Conservation (phyloP, 2,329 filamentous ascomycete genomes). For the Stachybotrys chlorohalonatus region DNA sequence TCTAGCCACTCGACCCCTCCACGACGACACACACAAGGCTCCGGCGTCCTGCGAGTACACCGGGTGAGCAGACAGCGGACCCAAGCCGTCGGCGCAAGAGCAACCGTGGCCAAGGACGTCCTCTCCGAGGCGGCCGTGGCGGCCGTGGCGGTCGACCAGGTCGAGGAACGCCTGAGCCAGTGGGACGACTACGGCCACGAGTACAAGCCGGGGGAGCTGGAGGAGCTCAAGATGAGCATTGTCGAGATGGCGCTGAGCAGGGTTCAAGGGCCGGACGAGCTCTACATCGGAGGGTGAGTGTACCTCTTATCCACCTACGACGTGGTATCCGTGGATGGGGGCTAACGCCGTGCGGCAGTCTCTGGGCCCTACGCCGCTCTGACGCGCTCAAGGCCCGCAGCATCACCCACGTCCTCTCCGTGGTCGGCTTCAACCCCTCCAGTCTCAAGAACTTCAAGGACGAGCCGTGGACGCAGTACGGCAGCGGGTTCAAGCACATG, state of each 20-base stretch:
- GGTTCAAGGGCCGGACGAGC: conserved; percentile 30
- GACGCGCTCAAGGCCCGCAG: conserved; percentile 60
- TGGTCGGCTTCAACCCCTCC: conserved; percentile 47
- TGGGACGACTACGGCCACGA: conserved; percentile 15
- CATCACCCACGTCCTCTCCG: conserved; percentile 88
- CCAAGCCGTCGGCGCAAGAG: too few species aligned
- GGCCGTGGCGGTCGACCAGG: background rate
- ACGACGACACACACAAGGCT: background rate
- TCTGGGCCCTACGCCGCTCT: conserved; percentile 69
- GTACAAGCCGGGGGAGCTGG: conserved; percentile 11
- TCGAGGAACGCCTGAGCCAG: conserved; percentile 1
- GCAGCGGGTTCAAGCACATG: conserved; percentile 59
- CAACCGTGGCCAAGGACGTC: background rate
- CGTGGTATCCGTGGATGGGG: background rate
- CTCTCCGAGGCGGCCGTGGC: background rate
- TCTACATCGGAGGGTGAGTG: conserved; percentile 31
- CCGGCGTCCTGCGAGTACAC: background rate
- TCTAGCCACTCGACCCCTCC: too few species aligned
- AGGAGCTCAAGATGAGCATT: conserved; percentile 19
- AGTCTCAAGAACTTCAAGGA: conserved; percentile 35
- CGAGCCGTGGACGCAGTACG: conserved; percentile 37
- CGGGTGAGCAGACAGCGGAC: too few species aligned
- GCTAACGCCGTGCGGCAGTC: conserved; percentile 38
- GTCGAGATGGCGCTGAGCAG: conserved; percentile 32
- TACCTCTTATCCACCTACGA: background rate